A percentile compares a stretch with the other conserved stretches of the same genome.
Conservation (phyloP, 345 rosid genomes). For the Bruguiera parviflora region DNA sequence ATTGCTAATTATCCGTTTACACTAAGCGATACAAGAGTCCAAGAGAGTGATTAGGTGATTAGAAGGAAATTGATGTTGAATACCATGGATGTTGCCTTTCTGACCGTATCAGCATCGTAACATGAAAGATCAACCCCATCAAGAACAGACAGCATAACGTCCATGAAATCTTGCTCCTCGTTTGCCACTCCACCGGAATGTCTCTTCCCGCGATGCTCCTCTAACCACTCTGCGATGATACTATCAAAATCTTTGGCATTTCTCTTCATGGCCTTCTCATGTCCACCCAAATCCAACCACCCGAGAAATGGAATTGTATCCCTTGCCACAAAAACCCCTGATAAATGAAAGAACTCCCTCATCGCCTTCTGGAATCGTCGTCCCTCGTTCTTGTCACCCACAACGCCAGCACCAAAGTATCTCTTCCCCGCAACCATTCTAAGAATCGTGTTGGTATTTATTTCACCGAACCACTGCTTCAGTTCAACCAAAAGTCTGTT, state of each 20-base stretch:
- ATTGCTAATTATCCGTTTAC: no score
- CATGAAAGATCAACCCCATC: not conserved
- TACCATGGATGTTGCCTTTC: constrained; percentile 12
- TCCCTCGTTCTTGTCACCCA: constrained; percentile 17
- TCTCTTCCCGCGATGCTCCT: constrained; percentile 19
- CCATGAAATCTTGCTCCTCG: constrained; percentile 23
- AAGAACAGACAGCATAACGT: constrained; percentile 13
- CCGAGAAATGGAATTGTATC: constrained; percentile 29
- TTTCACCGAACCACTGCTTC: constrained; percentile 30
- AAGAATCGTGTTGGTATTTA: constrained; percentile 23
- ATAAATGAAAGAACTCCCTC: constrained; percentile 1
- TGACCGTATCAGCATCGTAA: not conserved
- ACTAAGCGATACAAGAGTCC: no score
- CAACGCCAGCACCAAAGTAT: constrained; percentile 10
- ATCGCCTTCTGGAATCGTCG: constrained; percentile 16
- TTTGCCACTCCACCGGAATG: not conserved
- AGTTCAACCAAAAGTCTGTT: constrained; percentile 25
- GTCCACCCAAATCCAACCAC: constrained; percentile 30
- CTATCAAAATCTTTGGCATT: constrained; percentile 18
- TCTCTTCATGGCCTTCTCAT: constrained; percentile 28
- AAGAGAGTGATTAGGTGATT: not conserved
- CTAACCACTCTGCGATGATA: constrained; percentile 18
- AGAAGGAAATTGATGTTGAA: not conserved
- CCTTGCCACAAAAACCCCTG: constrained; percentile 17
- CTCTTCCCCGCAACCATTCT: constrained; percentile 38